These are phyloP conservation scores for Henckelia pumila DNA, from an alignment of 257 asterid genomes.

Conservation along the genomic window DNA sequence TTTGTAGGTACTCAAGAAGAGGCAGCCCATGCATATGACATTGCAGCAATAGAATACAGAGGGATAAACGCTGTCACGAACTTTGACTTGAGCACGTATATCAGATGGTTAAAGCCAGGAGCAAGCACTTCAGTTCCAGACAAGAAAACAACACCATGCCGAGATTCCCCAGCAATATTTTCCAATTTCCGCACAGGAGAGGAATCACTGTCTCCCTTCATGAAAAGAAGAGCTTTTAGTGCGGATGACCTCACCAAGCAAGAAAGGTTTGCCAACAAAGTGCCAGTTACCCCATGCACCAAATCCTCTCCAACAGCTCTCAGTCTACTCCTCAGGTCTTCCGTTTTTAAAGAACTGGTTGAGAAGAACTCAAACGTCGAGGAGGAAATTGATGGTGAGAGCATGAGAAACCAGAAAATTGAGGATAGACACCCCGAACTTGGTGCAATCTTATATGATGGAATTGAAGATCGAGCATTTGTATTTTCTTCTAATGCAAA, in stretches of 20 bases:
- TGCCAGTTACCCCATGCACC: slow-evolving; percentile 33
- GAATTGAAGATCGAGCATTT: slow-evolving; percentile 35
- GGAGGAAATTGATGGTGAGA: slow-evolving; percentile 33
- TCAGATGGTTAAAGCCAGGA: slow-evolving; percentile 51
- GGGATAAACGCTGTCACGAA: slow-evolving; percentile 60
- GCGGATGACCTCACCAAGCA: slow-evolving; percentile 30
- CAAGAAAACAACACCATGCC: slow-evolving; percentile 32
- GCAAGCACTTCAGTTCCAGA: slow-evolving; percentile 21
- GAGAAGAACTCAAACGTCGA: slow-evolving; percentile 51
- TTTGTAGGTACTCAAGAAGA: slow-evolving; percentile 57
- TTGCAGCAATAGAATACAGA: slow-evolving; percentile 61
- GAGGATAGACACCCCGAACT: slow-evolving; percentile 27
- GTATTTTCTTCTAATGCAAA: slow-evolving; percentile 32
- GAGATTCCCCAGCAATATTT: slow-evolving; percentile 23
- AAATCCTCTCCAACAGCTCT: slow-evolving; percentile 62
- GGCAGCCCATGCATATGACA: slow-evolving; percentile 69
- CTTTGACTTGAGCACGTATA: slow-evolving; percentile 56
- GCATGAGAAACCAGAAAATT: slow-evolving; percentile 8
- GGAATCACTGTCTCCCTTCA: slow-evolving; percentile 29
- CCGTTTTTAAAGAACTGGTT: slow-evolving; percentile 54
- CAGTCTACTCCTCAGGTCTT: slow-evolving; percentile 53
- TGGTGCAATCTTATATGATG: slow-evolving; percentile 31
- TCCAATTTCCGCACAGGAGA: slow-evolving; percentile 27
- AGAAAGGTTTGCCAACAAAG: slow-evolving; percentile 30
- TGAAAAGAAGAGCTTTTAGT: slow-evolving; percentile 34